phyloP scores from a whole-genome alignment of 2,329 filamentous ascomycete species.

The Dactylellina haptotyla region DNA sequence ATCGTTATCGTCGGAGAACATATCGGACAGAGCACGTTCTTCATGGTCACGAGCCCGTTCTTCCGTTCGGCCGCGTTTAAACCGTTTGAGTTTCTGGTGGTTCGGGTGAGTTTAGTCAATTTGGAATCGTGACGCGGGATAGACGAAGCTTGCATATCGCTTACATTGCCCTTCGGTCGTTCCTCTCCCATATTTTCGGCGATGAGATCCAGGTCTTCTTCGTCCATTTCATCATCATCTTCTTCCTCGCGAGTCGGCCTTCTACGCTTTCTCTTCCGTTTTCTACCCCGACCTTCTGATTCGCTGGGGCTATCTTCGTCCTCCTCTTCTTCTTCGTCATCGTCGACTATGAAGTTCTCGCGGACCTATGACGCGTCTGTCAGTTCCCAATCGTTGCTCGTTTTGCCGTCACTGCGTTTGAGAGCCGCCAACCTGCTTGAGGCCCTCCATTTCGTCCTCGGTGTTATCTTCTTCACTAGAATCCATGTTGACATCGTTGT shows the following conservation, averaged over 20 bases:
- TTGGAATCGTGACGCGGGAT: neutral
- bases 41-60: constrained; percentile 72
- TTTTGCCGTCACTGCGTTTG: neutral
- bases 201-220: constrained; percentile 95
- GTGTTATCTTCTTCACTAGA: constrained; percentile 93
- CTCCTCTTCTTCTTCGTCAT: constrained; percentile 82
- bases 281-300: constrained; percentile 61
- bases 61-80: constrained; percentile 87
- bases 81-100: constrained; percentile 91
- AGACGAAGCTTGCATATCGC: constrained; percentile 12
- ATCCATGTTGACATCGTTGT: constrained; percentile 71
- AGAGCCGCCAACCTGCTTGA: constrained; percentile 71
- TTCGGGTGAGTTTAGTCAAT: constrained; percentile 3
- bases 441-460: constrained; percentile 88
- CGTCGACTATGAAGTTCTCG: constrained; percentile 95
- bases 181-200: constrained; percentile 68
- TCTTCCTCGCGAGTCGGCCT: constrained; percentile 77
- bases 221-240: constrained; percentile 85
- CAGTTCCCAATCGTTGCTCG: constrained; percentile 2
- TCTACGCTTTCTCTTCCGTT: constrained; percentile 71
- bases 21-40: constrained; percentile 82
- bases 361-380: constrained; percentile 71
- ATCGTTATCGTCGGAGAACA: constrained; percentile 96
- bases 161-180: constrained; percentile 53
- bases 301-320: constrained; percentile 68